Percentiles rank a stretch among this genome's conserved stretches.
Conservation (phyloP, 2,329 filamentous ascomycete genomes). For the Rhytidhysteron rufulum region DNA sequence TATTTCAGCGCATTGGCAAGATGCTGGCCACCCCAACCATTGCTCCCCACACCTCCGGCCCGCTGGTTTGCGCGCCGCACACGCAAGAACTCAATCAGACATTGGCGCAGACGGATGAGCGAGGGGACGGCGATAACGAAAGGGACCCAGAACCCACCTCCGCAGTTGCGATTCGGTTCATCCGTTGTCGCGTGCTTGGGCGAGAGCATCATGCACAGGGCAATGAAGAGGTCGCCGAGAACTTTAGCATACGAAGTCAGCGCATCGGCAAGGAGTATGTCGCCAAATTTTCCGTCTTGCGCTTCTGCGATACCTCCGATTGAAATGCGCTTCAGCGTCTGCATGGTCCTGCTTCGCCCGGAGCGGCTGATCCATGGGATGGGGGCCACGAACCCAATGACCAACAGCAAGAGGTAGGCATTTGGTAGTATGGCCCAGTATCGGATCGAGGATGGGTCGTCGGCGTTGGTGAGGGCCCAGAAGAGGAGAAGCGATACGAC, state of each 20-base stretch:
- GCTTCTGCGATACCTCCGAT: conserved; percentile 83
- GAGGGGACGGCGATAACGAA: conserved; percentile 80
- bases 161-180: conserved; percentile 76
- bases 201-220: conserved; percentile 85
- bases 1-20: conserved; percentile 95
- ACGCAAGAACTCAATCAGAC: conserved; percentile 79
- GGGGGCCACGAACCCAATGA: conserved; percentile 69
- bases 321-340: conserved; percentile 71
- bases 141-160: conserved; percentile 74
- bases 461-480: conserved; percentile 70
- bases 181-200: conserved; percentile 69
- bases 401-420: conserved; percentile 70
- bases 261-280: conserved; percentile 89
- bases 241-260: conserved; percentile 94
- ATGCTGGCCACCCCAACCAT: conserved; percentile 79
- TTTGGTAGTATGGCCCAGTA: conserved; percentile 84
- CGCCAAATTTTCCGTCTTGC: conserved; percentile 88
- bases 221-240: conserved; percentile 82
- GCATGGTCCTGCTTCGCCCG: conserved; percentile 72
- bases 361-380: conserved; percentile 63
- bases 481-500: conserved; percentile 71
- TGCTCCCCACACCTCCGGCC: conserved; percentile 33
- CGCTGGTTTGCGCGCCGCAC: conserved; percentile 55
- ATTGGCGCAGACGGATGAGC: conserved; percentile 84
- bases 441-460: conserved; percentile 65